Evolutionary conservation across 768 basidiomycete species (phyloP), one percentile per base, ranked within the genome.

Genomic region (Mycena leptocephala): DNA sequence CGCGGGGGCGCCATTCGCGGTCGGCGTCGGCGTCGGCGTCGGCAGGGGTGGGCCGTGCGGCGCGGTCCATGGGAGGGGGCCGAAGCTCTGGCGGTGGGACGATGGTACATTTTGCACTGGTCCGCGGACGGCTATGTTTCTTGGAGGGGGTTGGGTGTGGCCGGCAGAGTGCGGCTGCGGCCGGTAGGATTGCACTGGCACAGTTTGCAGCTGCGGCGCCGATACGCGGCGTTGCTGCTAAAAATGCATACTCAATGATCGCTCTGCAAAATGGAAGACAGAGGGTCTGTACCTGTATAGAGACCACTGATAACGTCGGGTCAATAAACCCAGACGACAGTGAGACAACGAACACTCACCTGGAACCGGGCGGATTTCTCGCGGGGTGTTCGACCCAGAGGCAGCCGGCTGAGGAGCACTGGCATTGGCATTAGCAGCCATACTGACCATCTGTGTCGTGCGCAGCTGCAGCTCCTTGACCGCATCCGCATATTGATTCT

Each of bases 191-290:
- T 26, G 41, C 20, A 18, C 9, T 9, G 71, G n/a, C 14, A 58
- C 33, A 9, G 61, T 2, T 26, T 37, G 73, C 22, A 37, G 58
- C 7, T 30, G 39, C 20, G 73, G 59, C 20, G 64, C 64, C 7
- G 72, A 74, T 46, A n/a, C 9, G 26, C 73, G 73, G 28, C 58
- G 53, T 3, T 18, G 22, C 18, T 51, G 66, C 58, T 68, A 37
- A 16, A 66, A 22, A 51, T 8, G 30, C 9, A 35, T 51, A 22
- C 26, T 58, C 56, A 69, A n/a, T 51, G 39, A 35, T 13, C 32
- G 14, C 5, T 51, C 20, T 33, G 64, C 46, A 20, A 20, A 41
- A 43, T 37, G n/a, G 5, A 61, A 13, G 10, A 33, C 8, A 26
- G 37, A 69, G 48, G 46, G 7, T 13, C 32, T 26, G 20, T 69